A percentile compares a stretch with the other conserved stretches of the same genome.
These are phyloP conservation scores for Piedraia hortae DNA, from an alignment of 2,329 filamentous ascomycete species.

Conservation along the genomic window DNA sequence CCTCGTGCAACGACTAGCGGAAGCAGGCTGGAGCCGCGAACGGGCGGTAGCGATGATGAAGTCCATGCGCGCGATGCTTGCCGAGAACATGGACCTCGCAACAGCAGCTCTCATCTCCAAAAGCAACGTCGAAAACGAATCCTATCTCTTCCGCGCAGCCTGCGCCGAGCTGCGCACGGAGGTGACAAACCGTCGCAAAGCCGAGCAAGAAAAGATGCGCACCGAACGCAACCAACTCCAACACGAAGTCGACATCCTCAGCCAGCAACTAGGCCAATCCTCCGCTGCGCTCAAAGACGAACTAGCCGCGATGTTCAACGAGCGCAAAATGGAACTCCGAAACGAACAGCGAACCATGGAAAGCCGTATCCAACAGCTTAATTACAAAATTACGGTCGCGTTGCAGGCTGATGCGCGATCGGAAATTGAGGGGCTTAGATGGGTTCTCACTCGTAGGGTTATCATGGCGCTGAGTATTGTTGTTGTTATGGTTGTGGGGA, in stretches of 20 bases:
- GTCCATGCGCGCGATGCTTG: constrained; percentile 50
- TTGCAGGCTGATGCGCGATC: constrained; percentile 77
- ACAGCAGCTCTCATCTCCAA: constrained; percentile 62
- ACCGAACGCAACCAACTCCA: constrained; percentile 65
- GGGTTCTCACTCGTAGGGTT: constrained; percentile 46
- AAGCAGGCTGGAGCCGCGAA: constrained; percentile 39
- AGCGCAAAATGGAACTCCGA: constrained; percentile 72
- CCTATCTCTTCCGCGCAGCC: constrained; percentile 78
- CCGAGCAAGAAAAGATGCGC: constrained; percentile 54
- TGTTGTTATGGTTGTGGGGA: constrained; percentile 18
- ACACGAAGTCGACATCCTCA: constrained; percentile 82
- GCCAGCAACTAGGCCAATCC: constrained; percentile 64
- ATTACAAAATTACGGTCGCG: constrained; percentile 80
- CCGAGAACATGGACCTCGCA: constrained; percentile 55
- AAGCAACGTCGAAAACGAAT: constrained; percentile 76
- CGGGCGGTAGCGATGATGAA: constrained; percentile 84
- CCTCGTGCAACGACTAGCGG: constrained; percentile 52
- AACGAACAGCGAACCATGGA: constrained; percentile 71
- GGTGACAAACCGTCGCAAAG: constrained; percentile 47
- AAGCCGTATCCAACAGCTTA: constrained; percentile 66
- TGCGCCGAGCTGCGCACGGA: constrained; percentile 80
- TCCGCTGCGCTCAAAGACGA: constrained; percentile 59
- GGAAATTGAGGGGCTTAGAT: constrained; percentile 71
- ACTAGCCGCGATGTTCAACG: constrained; percentile 86
- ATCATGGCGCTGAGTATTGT: constrained; percentile 28